These are phyloP conservation scores for Rhytidiadelphus loreus DNA, from an alignment of 225 moss, liverwort and hornwort species.

Conservation along the genomic window DNA sequence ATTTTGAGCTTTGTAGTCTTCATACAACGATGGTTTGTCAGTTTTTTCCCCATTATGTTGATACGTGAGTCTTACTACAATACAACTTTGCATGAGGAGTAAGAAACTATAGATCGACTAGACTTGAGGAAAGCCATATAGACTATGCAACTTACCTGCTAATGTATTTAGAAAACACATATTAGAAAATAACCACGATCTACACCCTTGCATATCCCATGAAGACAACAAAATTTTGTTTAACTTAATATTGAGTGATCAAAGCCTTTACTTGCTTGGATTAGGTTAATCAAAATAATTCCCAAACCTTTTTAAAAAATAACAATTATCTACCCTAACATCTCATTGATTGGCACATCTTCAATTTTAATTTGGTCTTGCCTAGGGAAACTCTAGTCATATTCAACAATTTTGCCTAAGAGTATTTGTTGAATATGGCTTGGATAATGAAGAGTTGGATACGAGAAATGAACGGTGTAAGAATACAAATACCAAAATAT, in stretches of 20 bases:
- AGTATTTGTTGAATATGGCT: neutral
- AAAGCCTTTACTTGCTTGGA: neutral
- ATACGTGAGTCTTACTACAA: neutral
- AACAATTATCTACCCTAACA: neutral
- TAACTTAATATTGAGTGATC: neutral
- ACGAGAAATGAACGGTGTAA: neutral
- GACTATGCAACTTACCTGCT: neutral
- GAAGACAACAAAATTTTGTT: neutral
- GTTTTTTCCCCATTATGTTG: neutral
- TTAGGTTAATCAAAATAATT: too few relatives aligned
- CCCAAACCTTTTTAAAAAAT: neutral
- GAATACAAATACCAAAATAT: accelerated
- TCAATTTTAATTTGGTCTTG: neutral
- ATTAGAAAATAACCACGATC: neutral
- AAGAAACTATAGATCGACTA: neutral
- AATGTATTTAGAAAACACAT: neutral
- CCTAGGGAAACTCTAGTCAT: neutral
- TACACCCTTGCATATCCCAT: too few relatives aligned
- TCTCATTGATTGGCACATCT: neutral
- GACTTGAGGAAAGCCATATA: neutral
- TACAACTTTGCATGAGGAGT: neutral
- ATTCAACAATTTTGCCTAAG: neutral
- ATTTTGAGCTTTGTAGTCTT: neutral
- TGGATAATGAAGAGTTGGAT: neutral
- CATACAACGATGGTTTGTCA: neutral